Evolutionary conservation across 2,329 filamentous ascomycete genomes (phyloP).

Genomic region (Colletotrichum endophyticum): DNA sequence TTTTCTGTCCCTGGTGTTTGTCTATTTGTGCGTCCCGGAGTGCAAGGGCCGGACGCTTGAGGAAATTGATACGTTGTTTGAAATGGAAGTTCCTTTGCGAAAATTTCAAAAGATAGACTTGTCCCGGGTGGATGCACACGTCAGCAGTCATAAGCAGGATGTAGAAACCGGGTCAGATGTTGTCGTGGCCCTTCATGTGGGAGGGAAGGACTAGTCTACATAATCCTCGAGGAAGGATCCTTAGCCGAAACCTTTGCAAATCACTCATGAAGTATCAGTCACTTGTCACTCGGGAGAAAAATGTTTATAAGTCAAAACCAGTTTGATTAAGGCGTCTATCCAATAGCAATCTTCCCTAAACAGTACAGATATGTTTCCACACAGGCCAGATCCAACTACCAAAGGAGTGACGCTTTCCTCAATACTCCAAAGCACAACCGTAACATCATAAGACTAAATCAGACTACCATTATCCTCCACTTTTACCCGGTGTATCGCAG

Average conservation of each 20-base stretch:
- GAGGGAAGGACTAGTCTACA: not conserved
- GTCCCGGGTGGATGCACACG: not conserved
- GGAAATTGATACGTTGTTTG: constrained; percentile 64
- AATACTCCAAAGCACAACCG: constrained; percentile 2
- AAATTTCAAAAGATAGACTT: not conserved
- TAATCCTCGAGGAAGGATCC: not conserved
- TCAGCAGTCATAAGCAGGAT: not conserved
- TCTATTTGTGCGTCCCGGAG: constrained; percentile 40
- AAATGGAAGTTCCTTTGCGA: not conserved
- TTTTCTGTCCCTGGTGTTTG: not conserved
- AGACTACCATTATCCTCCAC: constrained; percentile 17
- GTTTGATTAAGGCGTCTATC: constrained; percentile 5
- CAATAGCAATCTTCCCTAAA: not conserved
- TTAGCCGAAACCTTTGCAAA: not conserved
- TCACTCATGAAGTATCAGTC: not conserved
- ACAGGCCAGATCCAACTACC: not conserved
- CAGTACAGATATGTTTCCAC: constrained; percentile 4
- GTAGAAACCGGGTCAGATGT: not conserved
- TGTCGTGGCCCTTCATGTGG: not conserved
- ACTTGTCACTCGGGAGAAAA: not conserved
- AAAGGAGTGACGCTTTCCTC: constrained; percentile 12
- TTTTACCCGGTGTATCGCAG: not conserved
- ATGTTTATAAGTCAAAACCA: not conserved
- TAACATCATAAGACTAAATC: constrained; percentile 9
- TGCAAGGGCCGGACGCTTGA: constrained; percentile 73